Evolutionary conservation across 176 grass and related monocot species (phyloP).

Genomic region (Avena sativa): DNA sequence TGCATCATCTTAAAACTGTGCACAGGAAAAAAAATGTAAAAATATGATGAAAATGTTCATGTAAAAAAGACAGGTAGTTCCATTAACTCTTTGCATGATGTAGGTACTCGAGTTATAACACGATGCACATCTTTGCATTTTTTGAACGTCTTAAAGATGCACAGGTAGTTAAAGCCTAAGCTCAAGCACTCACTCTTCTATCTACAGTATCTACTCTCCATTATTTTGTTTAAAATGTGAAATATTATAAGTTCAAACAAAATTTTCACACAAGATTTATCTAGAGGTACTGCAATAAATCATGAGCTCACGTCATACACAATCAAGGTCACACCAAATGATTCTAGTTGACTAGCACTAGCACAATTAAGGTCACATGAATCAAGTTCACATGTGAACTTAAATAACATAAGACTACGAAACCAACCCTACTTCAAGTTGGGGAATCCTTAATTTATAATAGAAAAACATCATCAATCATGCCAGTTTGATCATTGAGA

Average conservation of each 20-base stretch:
- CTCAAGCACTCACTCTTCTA: neutral
- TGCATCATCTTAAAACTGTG: neutral
- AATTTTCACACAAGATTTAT: neutral
- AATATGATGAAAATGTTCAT: neutral
- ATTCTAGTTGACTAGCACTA: conserved; percentile 7
- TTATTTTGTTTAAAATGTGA: neutral
- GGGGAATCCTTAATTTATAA: neutral
- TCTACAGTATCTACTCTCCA: neutral
- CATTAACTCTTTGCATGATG: neutral
- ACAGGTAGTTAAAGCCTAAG: neutral
- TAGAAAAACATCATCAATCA: neutral
- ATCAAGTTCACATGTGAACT: conserved; percentile 4
- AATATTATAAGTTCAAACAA: conserved; percentile 4
- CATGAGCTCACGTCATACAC: neutral
- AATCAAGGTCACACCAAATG: neutral
- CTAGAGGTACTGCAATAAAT: neutral
- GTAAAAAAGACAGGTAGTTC: neutral
- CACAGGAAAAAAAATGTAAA: neutral
- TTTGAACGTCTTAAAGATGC: neutral
- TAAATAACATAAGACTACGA: conserved; percentile 17
- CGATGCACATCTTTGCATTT: neutral
- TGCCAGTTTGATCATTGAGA: neutral
- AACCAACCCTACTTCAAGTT: conserved; percentile 3
- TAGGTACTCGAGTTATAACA: neutral
- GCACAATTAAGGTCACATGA: conserved; percentile 4